phyloP scores from a whole-genome alignment of 495 filamentous ascomycete genomes.

The Daldinia childiae region DNA sequence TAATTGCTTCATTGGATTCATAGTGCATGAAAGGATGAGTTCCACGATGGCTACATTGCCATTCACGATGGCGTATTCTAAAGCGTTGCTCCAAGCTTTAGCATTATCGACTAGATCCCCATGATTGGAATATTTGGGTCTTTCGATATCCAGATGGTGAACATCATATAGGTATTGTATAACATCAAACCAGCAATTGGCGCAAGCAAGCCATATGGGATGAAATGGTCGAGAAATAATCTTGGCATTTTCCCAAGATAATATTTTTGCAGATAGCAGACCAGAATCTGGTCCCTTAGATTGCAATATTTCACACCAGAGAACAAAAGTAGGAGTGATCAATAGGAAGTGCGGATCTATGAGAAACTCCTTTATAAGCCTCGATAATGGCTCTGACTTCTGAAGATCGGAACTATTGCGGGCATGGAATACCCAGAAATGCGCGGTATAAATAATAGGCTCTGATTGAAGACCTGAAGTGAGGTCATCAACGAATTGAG shows the following conservation, averaged over 20 bases:
- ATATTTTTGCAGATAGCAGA: not conserved
- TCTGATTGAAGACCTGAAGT: not conserved
- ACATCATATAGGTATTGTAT: not conserved
- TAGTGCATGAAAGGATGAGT: not conserved
- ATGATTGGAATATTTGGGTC: not conserved
- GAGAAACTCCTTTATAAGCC: not conserved
- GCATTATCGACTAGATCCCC: not conserved
- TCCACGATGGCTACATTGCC: not conserved
- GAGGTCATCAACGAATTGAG: not conserved
- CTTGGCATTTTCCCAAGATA: not conserved
- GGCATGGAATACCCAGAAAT: not conserved
- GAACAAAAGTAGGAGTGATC: not conserved
- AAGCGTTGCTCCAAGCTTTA: not conserved
- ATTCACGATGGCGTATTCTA: not conserved
- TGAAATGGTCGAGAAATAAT: not conserved
- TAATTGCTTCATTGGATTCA: not conserved
- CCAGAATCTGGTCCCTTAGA: not conserved
- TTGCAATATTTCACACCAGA: not conserved
- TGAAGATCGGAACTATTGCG: not conserved
- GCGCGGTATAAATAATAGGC: not conserved
- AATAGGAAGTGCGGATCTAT: not conserved
- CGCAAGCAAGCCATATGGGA: not conserved
- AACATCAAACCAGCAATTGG: not conserved
- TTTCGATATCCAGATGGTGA: not conserved
- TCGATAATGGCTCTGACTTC: not conserved